A percentile compares a stretch with the other conserved stretches of the same genome.
These are phyloP conservation scores for Rhodotorula sp. DNA, from an alignment of 1,284 basidiomycete species.

Conservation along the genomic window DNA sequence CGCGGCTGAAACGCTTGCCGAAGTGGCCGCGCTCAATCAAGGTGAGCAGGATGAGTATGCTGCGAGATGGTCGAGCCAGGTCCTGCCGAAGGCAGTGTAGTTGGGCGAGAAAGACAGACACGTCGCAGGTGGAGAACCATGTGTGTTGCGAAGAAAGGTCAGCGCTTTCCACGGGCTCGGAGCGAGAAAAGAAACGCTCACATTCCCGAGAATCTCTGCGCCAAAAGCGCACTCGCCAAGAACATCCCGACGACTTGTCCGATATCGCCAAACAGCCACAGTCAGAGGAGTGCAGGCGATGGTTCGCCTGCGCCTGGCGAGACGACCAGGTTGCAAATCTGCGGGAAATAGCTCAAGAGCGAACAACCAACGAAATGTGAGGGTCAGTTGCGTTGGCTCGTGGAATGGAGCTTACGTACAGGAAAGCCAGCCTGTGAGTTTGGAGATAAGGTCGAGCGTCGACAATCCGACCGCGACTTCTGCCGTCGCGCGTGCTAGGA, in stretches of 20 bases:
- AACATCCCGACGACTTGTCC: slow-evolving; percentile 7
- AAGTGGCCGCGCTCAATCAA: not conserved
- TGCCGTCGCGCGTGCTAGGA: not conserved
- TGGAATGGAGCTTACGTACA: not conserved
- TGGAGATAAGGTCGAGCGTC: slow-evolving; percentile 7
- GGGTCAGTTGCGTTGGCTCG: not conserved
- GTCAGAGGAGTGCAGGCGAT: not conserved
- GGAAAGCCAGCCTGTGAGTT: not conserved
- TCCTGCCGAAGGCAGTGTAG: not conserved
- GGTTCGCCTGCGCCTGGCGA: not conserved
- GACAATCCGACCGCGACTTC: not conserved
- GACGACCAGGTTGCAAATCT: slow-evolving; percentile 1
- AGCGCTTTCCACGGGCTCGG: not conserved
- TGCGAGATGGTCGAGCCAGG: not conserved
- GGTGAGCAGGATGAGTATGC: not conserved
- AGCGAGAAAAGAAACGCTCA: not conserved
- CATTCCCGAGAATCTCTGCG: slow-evolving; percentile 5
- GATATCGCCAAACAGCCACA: slow-evolving; percentile 15
- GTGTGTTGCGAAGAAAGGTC: not conserved
- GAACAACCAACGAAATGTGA: slow-evolving; percentile 9
- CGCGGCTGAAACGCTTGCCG: not conserved
- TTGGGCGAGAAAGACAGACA: not conserved
- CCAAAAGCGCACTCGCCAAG: not conserved
- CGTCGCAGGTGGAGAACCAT: slow-evolving; percentile 6
- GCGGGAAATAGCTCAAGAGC: slow-evolving; percentile 18